phyloP scores from a whole-genome alignment of 345 rosid species.

The Eucalyptus sp. region DNA sequence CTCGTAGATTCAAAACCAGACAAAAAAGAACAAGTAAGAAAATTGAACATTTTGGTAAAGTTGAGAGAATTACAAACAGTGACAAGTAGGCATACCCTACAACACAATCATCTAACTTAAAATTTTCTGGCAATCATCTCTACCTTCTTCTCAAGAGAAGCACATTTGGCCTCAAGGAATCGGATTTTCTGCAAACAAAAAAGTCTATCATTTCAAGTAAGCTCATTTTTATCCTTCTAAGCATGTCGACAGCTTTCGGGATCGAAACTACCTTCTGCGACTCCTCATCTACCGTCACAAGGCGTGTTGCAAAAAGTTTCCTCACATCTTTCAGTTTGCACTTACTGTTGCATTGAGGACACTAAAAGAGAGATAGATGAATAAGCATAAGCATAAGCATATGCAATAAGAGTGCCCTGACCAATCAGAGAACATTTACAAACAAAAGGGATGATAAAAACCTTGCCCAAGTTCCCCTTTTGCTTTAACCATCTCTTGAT shows the following conservation, averaged over 20 bases:
- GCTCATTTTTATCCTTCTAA: neutral
- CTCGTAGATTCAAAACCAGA: neutral
- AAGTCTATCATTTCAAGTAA: neutral
- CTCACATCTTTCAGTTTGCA: slow-evolving; percentile 52
- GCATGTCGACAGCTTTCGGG: neutral
- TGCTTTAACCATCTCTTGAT: slow-evolving; percentile 62
- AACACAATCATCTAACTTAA: neutral
- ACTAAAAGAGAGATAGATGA: slow-evolving; percentile 17
- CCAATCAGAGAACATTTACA: neutral
- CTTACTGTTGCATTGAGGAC: slow-evolving; percentile 74
- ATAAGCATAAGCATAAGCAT: neutral
- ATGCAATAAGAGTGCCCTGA: neutral
- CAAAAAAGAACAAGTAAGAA: neutral
- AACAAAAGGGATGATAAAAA: slow-evolving; percentile 6
- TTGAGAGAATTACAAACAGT: neutral
- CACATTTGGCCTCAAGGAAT: slow-evolving; percentile 52
- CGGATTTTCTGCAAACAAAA: slow-evolving; percentile 42
- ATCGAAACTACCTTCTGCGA: slow-evolving; percentile 39
- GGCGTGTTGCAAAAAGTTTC: slow-evolving; percentile 57
- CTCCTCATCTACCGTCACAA: slow-evolving; percentile 72
- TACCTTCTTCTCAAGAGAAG: slow-evolving; percentile 53
- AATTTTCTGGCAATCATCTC: neutral
- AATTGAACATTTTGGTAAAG: neutral
- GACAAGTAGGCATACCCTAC: neutral
- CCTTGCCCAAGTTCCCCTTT: slow-evolving; percentile 45